A percentile compares a stretch with the other conserved stretches of the same genome.
Conservation (phyloP, 768 basidiomycete species). For the Amylocystis lapponica region DNA sequence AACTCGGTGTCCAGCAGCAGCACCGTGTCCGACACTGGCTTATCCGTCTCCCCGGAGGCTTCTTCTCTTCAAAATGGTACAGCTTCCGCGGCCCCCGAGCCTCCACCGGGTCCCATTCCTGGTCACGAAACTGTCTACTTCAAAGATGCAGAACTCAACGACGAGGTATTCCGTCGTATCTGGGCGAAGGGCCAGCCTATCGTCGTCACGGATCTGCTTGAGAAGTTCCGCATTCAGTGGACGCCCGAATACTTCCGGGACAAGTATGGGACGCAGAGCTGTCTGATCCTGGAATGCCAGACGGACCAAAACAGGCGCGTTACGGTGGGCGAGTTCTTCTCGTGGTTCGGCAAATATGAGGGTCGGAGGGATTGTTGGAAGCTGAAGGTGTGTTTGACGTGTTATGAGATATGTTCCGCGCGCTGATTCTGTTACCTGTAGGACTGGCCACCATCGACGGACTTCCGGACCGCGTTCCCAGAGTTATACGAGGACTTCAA, state of each 20-base stretch:
- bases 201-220: conserved; percentile 62
- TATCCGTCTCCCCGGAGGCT: conserved; percentile 8
- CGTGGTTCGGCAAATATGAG: conserved; percentile 64
- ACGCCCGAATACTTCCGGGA: conserved; percentile 76
- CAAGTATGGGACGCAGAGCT: conserved; percentile 55
- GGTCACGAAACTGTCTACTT: conserved; percentile 43
- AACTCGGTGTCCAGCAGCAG: neutral
- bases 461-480: conserved; percentile 81
- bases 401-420: neutral
- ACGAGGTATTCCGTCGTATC: conserved; percentile 54
- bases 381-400: conserved; percentile 51
- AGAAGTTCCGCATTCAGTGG: conserved; percentile 69
- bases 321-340: conserved; percentile 77
- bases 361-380: conserved; percentile 59
- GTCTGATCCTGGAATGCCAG: conserved; percentile 81
- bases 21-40: neutral
- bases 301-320: conserved; percentile 55
- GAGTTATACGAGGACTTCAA: conserved; percentile 84
- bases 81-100: conserved; percentile 1
- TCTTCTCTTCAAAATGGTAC: conserved; percentile 5
- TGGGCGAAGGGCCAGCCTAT: conserved; percentile 78
- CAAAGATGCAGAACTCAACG: conserved; percentile 43
- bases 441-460: conserved; percentile 91
- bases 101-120: conserved; percentile 26
- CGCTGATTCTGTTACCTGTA: conserved; percentile 23